These are phyloP conservation scores for Alternaria novae-zelandiae DNA, from an alignment of 2,329 filamentous ascomycete genomes.

Conservation along the genomic window DNA sequence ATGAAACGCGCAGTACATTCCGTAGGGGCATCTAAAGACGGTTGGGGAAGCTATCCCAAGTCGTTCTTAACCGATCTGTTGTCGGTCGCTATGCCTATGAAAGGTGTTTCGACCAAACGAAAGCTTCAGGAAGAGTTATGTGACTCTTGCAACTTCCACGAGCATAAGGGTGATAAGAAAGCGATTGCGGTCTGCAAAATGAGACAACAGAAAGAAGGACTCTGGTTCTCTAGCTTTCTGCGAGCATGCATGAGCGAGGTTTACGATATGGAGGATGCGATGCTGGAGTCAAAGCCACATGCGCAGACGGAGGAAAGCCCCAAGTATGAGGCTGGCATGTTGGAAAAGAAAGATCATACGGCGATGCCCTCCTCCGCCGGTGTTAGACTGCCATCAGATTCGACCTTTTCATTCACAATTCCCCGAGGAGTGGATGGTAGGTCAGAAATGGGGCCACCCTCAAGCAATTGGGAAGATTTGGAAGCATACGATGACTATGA, in stretches of 20 bases:
- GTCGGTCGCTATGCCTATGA: accelerated
- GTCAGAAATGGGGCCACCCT: neutral
- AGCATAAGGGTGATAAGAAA: neutral
- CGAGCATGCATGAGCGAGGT: neutral
- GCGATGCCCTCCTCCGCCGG: neutral
- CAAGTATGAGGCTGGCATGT: neutral
- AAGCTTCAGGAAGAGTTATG: neutral
- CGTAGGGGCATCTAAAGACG: no score
- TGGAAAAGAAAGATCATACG: neutral
- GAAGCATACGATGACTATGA: neutral
- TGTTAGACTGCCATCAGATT: no score
- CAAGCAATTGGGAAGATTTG: neutral
- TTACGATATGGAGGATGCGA: neutral
- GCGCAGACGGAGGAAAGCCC: neutral
- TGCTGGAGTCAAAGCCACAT: neutral
- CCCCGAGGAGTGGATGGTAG: neutral
- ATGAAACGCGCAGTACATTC: no score
- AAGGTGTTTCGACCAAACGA: neutral
- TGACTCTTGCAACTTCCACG: neutral
- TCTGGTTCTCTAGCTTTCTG: neutral
- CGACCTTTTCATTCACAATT: no score
- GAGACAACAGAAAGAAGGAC: neutral
- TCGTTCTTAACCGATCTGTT: neutral
- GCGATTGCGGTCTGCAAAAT: neutral
- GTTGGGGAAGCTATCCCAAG: neutral